Evolutionary conservation across 2,329 filamentous ascomycete genomes (phyloP), one percentile per base, ranked within the genome.

Genomic region (Tympanopsis confertula): DNA sequence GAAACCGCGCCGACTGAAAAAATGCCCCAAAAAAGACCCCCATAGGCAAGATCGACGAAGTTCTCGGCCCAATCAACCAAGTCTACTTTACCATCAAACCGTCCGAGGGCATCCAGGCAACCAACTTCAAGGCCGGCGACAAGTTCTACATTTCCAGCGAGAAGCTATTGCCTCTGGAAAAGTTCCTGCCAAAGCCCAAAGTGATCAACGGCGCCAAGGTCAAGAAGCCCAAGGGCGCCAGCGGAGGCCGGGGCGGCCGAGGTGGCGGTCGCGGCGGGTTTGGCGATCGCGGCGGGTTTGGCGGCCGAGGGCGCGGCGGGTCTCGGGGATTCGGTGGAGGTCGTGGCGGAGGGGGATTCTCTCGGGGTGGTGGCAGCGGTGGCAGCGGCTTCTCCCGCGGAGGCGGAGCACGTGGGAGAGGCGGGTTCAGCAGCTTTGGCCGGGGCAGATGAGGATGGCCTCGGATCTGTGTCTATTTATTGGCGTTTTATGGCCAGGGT

Each of bases 11-110:
- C 4, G 39, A 20, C 42, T 47, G 37, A 47, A 38, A 36, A 14
- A 32, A 28, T 35, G 22, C 26, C 33, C 20, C 20, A 32, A 35
- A 20, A 44, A 49, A 81, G 82, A 89, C 84, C 35, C 71, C 83
- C 44, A 78, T 98, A 59, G 91, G 91, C 61, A 96, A 96, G 67
- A 84, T 98, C 57, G 91, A 98, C 66, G 91, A 98, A 68, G 84
- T 98, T 49, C 81, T 98, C 50, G 91, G 91, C 41, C 89, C 91
- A 45, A 85, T 98, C 63, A 96, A 94, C 72, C 83, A 95, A 64
- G 86, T 96, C 53, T 94, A 83, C 71, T 98, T 98, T 72, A 96
- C 89, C 53, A 83, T 98, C 63, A 96, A 96, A 69, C 88, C 89
- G 39, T 80, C 86, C 58, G 89, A 96, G 59, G 91, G 91, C 51